Percentiles rank a stretch among this genome's conserved stretches.
phyloP scores from a whole-genome alignment of 2,329 filamentous ascomycete species.

The Exophiala spinifera region DNA sequence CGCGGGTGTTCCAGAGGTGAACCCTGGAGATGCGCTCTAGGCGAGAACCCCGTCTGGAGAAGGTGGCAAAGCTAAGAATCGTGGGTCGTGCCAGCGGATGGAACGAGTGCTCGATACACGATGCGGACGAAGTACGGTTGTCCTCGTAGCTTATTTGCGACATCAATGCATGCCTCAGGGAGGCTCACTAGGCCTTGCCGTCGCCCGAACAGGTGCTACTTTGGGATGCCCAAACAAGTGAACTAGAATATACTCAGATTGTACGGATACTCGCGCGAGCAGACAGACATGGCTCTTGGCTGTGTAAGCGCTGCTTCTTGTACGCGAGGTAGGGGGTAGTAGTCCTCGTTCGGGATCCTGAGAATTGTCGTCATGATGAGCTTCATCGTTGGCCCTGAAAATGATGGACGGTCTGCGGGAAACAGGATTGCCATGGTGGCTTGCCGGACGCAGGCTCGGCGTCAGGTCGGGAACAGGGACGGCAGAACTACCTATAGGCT shows the following conservation, averaged over 20 bases:
- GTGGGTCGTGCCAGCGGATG: background rate
- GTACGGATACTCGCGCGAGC: too few species aligned
- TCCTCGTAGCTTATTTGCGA: background rate
- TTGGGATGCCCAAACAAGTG: too few species aligned
- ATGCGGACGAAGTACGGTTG: background rate
- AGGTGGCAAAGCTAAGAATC: background rate
- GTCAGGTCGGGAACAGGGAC: too few species aligned
- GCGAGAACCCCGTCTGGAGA: background rate
- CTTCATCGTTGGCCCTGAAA: too few species aligned
- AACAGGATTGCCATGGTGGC: background rate
- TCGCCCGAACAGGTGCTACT: background rate
- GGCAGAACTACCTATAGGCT: too few species aligned
- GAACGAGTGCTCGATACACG: background rate
- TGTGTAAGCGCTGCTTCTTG: too few species aligned
- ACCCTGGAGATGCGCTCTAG: background rate
- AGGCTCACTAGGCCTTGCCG: background rate
- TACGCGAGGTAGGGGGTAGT: too few species aligned
- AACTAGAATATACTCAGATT: too few species aligned
- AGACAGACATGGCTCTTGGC: too few species aligned
- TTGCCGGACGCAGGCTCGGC: background rate
- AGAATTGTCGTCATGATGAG: too few species aligned
- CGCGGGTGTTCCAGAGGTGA: background rate
- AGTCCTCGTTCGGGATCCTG: background rate
- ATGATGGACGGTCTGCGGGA: background rate
- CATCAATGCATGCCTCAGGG: too few species aligned